Conservation (phyloP, 2,329 filamentous ascomycete genomes). For the Penicillium sp. region DNA sequence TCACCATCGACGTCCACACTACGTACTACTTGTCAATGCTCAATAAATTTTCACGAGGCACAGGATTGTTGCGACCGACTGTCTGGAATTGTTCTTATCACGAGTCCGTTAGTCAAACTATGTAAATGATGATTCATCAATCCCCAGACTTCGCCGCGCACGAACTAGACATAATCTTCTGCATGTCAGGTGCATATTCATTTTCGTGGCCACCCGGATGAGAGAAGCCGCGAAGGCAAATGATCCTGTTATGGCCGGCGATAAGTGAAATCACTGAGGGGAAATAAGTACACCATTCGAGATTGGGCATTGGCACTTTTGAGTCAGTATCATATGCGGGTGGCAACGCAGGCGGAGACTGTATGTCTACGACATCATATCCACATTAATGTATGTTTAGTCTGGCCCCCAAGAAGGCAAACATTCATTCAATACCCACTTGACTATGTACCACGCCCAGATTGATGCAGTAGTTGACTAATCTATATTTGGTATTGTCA, state of each 20-base stretch:
- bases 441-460: neutral
- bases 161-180: neutral
- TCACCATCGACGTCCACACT: too few relatives aligned
- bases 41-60: too few relatives aligned
- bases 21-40: too few relatives aligned
- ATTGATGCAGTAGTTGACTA: neutral
- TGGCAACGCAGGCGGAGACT: neutral
- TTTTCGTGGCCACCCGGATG: neutral
- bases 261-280: neutral
- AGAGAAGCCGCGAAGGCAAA: neutral
- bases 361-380: neutral
- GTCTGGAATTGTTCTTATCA: too few relatives aligned
- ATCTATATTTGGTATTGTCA: neutral
- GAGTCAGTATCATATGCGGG: neutral
- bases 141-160: neutral
- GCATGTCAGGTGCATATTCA: neutral
- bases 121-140: too few relatives aligned
- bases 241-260: neutral
- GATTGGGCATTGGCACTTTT: neutral
- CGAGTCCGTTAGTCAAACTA: too few relatives aligned
- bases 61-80: too few relatives aligned
- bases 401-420: neutral
- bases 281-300: neutral
- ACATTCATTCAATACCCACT: neutral
- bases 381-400: neutral